These are phyloP conservation scores for Boletus reticulatus DNA, from an alignment of 768 basidiomycete genomes.

Conservation along the genomic window DNA sequence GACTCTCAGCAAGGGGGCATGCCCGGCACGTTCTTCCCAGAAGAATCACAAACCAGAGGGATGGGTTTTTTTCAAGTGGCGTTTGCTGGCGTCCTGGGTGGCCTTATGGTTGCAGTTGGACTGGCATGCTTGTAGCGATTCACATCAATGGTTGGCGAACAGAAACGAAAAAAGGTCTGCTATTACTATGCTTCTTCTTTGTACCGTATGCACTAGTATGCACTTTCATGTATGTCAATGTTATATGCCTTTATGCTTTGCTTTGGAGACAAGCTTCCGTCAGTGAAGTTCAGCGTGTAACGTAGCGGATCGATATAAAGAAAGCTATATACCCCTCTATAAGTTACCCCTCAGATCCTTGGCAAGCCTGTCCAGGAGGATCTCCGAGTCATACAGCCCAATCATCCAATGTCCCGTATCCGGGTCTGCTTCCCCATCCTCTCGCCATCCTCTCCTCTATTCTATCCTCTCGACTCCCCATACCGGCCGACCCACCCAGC, in stretches of 20 bases:
- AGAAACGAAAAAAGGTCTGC: neutral
- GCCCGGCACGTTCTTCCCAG: slow-evolving; percentile 29
- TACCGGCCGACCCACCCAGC: slow-evolving; percentile 16
- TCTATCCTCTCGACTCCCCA: slow-evolving; percentile 42
- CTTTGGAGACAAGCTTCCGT: neutral
- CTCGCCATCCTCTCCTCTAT: slow-evolving; percentile 52
- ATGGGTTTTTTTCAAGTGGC: slow-evolving; percentile 32
- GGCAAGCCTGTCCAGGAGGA: neutral
- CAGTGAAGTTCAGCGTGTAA: neutral
- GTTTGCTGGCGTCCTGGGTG: slow-evolving; percentile 32
- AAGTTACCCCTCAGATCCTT: slow-evolving; percentile 9
- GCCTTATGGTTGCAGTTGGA: slow-evolving; percentile 29
- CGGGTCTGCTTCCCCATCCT: slow-evolving; percentile 45
- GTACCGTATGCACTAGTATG: slow-evolving; percentile 12
- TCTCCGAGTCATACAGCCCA: slow-evolving; percentile 45
- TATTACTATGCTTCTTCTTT: slow-evolving; percentile 7
- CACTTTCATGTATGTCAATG: slow-evolving; percentile 8
- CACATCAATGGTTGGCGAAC: slow-evolving; percentile 4
- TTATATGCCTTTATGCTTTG: slow-evolving; percentile 15
- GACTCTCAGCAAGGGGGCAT: slow-evolving; percentile 31
- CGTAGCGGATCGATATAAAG: neutral
- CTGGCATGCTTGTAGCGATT: slow-evolving; percentile 34
- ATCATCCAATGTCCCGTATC: slow-evolving; percentile 47
- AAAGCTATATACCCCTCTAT: slow-evolving; percentile 4
- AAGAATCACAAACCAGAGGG: slow-evolving; percentile 16